Evolutionary conservation across 2,329 filamentous ascomycete species (phyloP).

Genomic region (Penicillium sp.): DNA sequence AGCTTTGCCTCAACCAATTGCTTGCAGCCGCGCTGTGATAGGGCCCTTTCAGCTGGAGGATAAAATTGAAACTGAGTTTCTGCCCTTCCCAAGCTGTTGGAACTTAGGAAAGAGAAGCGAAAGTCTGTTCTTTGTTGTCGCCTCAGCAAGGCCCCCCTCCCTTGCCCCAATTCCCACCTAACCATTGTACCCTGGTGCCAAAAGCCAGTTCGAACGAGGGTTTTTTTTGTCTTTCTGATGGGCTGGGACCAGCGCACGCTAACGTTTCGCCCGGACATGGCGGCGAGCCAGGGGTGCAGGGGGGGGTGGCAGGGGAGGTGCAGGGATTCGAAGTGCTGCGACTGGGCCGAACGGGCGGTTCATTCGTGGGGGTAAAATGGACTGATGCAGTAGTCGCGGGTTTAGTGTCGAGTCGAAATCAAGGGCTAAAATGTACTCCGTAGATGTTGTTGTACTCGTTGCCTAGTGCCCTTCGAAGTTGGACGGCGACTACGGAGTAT

Average conservation of each 20-base stretch:
- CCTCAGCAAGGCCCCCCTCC: neutral
- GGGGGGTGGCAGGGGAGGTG: slow-evolving; percentile 4
- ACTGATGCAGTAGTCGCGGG: neutral
- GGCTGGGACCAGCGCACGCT: slow-evolving; percentile 15
- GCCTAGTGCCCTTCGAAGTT: neutral
- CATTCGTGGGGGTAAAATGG: neutral
- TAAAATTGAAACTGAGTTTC: slow-evolving; percentile 9
- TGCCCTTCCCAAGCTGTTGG: slow-evolving; percentile 2
- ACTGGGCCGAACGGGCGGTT: slow-evolving; percentile 6
- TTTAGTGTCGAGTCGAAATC: slow-evolving; percentile 3
- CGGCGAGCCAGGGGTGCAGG: slow-evolving; percentile 24
- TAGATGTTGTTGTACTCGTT: neutral
- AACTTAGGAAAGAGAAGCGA: slow-evolving; percentile 7
- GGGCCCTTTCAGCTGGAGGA: slow-evolving; percentile 3
- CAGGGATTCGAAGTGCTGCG: neutral
- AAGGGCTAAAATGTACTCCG: neutral
- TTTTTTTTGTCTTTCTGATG: slow-evolving; percentile 21
- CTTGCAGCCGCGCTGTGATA: neutral
- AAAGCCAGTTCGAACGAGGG: neutral
- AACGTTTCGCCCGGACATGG: slow-evolving; percentile 18
- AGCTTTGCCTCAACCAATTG: slow-evolving; percentile 6
- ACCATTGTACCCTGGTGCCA: neutral
- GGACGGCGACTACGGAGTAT: neutral
- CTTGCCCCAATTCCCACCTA: neutral
- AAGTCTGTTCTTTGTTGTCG: slow-evolving; percentile 1